Percentiles rank a stretch among this genome's conserved stretches.
Conservation (phyloP, 129 eudicot species). For the Pulicaria dysenterica region DNA sequence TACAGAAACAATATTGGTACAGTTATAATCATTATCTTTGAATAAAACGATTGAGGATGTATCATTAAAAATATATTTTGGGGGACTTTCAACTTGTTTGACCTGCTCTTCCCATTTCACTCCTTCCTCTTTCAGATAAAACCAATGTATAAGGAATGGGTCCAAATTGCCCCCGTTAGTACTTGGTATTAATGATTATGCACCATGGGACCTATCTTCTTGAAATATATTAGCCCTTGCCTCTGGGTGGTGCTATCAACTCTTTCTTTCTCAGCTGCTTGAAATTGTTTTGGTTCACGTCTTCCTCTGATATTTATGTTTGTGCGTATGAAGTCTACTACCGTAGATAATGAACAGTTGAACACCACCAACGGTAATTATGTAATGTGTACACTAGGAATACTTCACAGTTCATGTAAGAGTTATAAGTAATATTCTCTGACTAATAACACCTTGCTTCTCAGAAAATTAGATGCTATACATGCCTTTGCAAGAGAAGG, state of each 20-base stretch:
- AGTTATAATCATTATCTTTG: background rate
- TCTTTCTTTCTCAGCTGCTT: background rate
- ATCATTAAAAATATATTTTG: background rate
- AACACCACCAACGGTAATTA: constrained; percentile 8
- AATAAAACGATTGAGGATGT: background rate
- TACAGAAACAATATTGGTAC: background rate
- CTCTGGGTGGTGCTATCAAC: background rate
- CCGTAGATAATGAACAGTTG: background rate
- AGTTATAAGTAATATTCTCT: constrained; percentile 8
- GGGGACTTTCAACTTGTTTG: background rate
- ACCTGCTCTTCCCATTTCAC: background rate
- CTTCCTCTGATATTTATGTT: background rate
- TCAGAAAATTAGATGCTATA: constrained; percentile 85
- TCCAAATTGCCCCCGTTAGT: background rate
- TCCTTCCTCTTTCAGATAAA: background rate
- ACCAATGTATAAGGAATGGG: background rate
- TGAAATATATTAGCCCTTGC: too few species aligned
- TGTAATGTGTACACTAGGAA: constrained; percentile 18
- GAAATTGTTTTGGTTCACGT: background rate
- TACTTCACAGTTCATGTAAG: constrained; percentile 8
- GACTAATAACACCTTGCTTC: constrained; percentile 27
- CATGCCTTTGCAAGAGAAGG: constrained; percentile 97
- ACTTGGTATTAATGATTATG: background rate
- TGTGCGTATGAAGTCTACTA: background rate
- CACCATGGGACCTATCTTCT: too few species aligned